Conservation (phyloP, 2,329 filamentous ascomycete species). For the Ophiostoma novo-ulmi region DNA sequence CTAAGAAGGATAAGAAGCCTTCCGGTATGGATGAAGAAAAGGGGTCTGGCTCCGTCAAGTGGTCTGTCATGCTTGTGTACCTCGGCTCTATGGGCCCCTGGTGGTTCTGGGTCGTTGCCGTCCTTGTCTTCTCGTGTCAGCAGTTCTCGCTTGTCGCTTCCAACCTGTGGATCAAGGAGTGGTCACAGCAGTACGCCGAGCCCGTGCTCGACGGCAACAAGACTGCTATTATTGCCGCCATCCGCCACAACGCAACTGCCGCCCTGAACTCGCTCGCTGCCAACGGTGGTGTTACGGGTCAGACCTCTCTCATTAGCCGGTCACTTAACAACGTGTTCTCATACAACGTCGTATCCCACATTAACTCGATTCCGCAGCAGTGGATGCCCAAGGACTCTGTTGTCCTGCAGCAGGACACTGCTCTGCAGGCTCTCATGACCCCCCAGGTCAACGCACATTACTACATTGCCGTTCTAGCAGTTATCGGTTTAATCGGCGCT, state of each 20-base stretch:
- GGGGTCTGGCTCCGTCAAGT: constrained; percentile 79
- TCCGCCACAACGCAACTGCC: constrained; percentile 15
- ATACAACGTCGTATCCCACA: constrained; percentile 10
- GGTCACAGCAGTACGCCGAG: constrained; percentile 82
- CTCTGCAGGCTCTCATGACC: constrained; percentile 26
- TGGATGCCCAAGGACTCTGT: constrained; percentile 34
- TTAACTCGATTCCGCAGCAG: constrained; percentile 18
- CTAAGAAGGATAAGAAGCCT: constrained; percentile 45
- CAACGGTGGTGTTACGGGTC: not conserved
- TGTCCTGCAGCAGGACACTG: constrained; percentile 35
- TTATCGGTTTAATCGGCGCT: constrained; percentile 73
- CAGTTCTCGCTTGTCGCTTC: constrained; percentile 82
- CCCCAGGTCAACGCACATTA: constrained; percentile 72
- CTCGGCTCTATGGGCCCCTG: constrained; percentile 87
- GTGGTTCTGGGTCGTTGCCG: constrained; percentile 85
- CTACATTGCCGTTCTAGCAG: constrained; percentile 76
- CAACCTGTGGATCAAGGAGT: constrained; percentile 90
- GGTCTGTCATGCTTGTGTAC: constrained; percentile 80
- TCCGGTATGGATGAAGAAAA: constrained; percentile 68
- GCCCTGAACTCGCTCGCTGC: constrained; percentile 12
- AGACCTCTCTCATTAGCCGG: constrained; percentile 19
- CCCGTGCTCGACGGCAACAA: constrained; percentile 23
- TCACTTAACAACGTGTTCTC: constrained; percentile 23
- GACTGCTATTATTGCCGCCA: not conserved
- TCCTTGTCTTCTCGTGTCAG: constrained; percentile 70